Percentiles rank a stretch among this genome's conserved stretches.
These are phyloP conservation scores for Mrakiaceae sp. DNA, from an alignment of 1,284 basidiomycete species.

Conservation along the genomic window DNA sequence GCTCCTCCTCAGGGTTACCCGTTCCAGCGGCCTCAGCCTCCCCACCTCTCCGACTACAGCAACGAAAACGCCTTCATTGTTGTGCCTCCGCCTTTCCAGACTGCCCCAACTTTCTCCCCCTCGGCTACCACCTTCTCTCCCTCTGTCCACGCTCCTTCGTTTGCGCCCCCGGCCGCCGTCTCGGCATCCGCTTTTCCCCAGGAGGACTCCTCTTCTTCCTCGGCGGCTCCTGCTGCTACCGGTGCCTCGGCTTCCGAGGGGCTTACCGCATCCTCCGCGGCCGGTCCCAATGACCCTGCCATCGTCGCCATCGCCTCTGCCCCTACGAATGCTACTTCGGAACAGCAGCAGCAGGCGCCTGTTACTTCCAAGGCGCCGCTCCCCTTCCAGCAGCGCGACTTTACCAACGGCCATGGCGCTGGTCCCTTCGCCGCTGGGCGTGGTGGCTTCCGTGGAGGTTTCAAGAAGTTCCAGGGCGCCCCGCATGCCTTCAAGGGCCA, in stretches of 20 bases:
- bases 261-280: background rate
- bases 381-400: background rate
- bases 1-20: background rate
- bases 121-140: conserved; percentile 3
- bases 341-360: background rate
- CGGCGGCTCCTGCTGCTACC: too few species aligned
- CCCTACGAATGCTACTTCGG: too few species aligned
- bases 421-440: conserved; percentile 2
- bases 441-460: conserved; percentile 1
- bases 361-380: background rate
- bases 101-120: conserved; percentile 4
- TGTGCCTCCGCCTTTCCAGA: conserved; percentile 10
- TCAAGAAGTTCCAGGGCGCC: conserved; percentile 9
- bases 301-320: too few species aligned
- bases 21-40: background rate
- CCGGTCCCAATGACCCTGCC: background rate
- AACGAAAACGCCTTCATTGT: conserved; percentile 15
- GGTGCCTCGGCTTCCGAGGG: background rate
- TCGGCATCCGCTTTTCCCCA: background rate
- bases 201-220: background rate
- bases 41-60: conserved; percentile 12
- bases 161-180: background rate
- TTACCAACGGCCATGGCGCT: background rate
- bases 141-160: background rate
- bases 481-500: background rate